These are phyloP conservation scores for Collybiopsis confluens DNA, from an alignment of 768 basidiomycete species.

Conservation along the genomic window DNA sequence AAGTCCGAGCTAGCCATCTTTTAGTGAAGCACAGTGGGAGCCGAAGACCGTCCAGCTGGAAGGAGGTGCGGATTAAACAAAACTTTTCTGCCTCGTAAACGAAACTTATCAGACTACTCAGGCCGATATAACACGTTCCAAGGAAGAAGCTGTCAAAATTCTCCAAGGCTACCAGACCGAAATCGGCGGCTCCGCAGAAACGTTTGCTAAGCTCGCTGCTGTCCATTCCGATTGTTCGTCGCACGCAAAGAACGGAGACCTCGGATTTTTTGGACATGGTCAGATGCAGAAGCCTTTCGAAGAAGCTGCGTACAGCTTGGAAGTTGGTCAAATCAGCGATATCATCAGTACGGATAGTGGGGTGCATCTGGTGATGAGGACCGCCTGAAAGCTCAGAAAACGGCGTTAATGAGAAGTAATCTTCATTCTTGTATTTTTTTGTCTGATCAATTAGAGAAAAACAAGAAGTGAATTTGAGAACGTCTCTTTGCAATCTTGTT, in stretches of 20 bases:
- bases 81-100: background rate
- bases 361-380: constrained; percentile 89
- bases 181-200: constrained; percentile 53
- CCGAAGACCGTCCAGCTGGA: constrained; percentile 78
- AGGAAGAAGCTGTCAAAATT: constrained; percentile 86
- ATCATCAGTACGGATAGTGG: constrained; percentile 90
- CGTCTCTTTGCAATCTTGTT: no score
- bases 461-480: no score
- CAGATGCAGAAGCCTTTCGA: constrained; percentile 99
- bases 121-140: constrained; percentile 77
- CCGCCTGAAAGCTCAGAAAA: constrained; percentile 42
- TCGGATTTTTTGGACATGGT: constrained; percentile 78
- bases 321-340: constrained; percentile 74
- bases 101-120: constrained; percentile 22
- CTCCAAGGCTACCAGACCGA: constrained; percentile 58
- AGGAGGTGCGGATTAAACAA: constrained; percentile 51
- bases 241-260: constrained; percentile 76
- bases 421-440: no score
- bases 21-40: constrained; percentile 87
- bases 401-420: background rate
- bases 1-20: constrained; percentile 93
- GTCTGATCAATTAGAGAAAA: no score
- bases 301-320: constrained; percentile 72
- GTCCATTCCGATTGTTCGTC: constrained; percentile 88
- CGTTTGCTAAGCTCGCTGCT: constrained; percentile 73